Percentiles rank a stretch among this genome's conserved stretches.
phyloP scores from a whole-genome alignment of 2,329 filamentous ascomycete genomes.

The Botryotinia narcissicola region DNA sequence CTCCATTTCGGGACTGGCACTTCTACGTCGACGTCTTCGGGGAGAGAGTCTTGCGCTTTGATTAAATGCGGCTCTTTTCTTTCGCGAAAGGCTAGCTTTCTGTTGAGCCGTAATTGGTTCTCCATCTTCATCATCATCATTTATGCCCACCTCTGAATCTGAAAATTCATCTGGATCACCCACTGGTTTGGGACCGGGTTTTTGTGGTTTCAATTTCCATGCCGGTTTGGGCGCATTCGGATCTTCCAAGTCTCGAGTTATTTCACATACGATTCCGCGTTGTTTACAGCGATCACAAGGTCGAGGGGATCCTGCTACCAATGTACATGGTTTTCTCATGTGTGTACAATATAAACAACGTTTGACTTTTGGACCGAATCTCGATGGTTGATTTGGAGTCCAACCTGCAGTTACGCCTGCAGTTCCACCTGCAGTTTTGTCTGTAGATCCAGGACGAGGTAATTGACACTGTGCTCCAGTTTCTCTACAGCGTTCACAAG shows the following conservation, averaged over 20 bases:
- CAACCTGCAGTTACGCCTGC: neutral
- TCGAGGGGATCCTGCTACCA: neutral
- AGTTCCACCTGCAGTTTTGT: neutral
- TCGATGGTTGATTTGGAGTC: neutral
- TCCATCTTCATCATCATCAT: neutral
- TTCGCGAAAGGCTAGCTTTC: neutral
- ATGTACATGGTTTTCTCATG: constrained; percentile 2
- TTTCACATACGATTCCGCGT: constrained; percentile 5
- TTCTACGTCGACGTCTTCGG: neutral
- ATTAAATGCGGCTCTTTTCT: neutral
- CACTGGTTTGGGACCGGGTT: neutral
- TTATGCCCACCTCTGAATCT: neutral
- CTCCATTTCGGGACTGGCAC: neutral
- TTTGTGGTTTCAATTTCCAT: neutral
- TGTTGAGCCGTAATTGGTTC: neutral
- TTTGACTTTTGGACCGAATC: neutral
- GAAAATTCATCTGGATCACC: neutral
- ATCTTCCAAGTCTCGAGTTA: neutral
- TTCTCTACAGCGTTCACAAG: neutral
- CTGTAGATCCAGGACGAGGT: accelerated
- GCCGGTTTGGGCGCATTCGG: neutral
- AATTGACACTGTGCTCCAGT: neutral
- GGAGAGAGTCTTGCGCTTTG: neutral
- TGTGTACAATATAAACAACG: constrained; percentile 4
- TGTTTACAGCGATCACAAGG: constrained; percentile 5